Percentiles rank a stretch among this genome's conserved stretches.
phyloP scores from a whole-genome alignment of 75 land plant species.

The Selaginella moellendorffii region DNA sequence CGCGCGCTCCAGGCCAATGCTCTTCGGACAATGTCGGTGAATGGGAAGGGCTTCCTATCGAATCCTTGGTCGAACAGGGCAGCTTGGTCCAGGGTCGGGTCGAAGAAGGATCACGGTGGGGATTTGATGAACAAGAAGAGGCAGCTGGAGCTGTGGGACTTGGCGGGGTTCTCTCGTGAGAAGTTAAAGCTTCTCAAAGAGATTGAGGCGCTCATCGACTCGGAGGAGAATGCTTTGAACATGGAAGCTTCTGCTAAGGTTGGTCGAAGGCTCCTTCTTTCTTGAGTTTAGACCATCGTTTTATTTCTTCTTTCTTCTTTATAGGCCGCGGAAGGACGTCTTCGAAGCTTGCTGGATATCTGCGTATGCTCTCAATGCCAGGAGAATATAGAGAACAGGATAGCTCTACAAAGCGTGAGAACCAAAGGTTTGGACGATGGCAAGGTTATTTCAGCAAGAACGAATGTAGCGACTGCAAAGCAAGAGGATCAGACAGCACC shows the following conservation, averaged over 20 bases:
- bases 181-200: neutral
- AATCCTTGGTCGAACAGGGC: too few relatives aligned
- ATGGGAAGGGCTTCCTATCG: too few relatives aligned
- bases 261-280: neutral
- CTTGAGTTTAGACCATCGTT: neutral
- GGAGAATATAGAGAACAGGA: neutral
- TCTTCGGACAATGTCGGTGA: neutral
- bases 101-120: neutral
- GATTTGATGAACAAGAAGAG: neutral
- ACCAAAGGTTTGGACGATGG: neutral
- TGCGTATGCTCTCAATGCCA: neutral
- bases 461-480: too few relatives aligned
- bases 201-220: neutral
- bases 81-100: neutral
- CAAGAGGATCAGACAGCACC: neutral
- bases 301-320: neutral
- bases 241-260: constrained; percentile 1
- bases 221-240: neutral
- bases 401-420: too few relatives aligned
- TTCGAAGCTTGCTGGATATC: neutral
- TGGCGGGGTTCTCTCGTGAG: neutral
- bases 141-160: neutral
- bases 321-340: neutral
- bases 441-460: neutral
- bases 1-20: neutral